These are phyloP conservation scores for Gaertneriomyces sp. DNA, from an alignment of 192 early-diverging fungal species.

Conservation along the genomic window DNA sequence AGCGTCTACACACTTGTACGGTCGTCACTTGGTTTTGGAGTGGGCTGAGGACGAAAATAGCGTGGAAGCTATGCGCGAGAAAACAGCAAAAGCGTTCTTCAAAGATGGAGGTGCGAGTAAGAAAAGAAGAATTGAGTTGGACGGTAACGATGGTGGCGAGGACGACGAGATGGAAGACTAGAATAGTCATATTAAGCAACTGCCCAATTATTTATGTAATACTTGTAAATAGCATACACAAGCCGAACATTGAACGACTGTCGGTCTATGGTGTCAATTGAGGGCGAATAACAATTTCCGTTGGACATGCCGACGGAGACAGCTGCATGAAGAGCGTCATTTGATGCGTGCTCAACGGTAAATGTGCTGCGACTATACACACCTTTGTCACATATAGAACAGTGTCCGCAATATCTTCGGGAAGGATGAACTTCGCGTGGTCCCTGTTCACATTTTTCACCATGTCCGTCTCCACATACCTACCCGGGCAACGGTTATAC, in stretches of 20 bases:
- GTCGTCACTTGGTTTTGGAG: constrained; percentile 92
- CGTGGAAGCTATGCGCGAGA: constrained; percentile 79
- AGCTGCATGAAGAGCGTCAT: too few species aligned
- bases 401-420: constrained; percentile 7
- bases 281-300: too few species aligned
- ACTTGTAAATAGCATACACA: background rate
- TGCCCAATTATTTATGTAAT: background rate
- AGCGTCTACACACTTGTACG: constrained; percentile 91
- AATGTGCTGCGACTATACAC: too few species aligned
- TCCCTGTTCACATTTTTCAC: background rate
- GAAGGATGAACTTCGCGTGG: constrained; percentile 5
- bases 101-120: constrained; percentile 53
- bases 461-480: constrained; percentile 12
- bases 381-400: constrained; percentile 14
- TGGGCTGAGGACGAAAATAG: constrained; percentile 86
- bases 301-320: too few species aligned
- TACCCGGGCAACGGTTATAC: background rate
- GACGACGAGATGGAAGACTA: constrained; percentile 23
- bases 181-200: background rate
- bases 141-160: constrained; percentile 27
- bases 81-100: constrained; percentile 76
- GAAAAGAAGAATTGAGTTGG: constrained; percentile 63
- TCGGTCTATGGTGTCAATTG: too few species aligned
- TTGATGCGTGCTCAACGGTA: too few species aligned
- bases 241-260: too few species aligned